Evolutionary conservation across 441 rosid species (phyloP).

Genomic region (Geranium incanum): DNA sequence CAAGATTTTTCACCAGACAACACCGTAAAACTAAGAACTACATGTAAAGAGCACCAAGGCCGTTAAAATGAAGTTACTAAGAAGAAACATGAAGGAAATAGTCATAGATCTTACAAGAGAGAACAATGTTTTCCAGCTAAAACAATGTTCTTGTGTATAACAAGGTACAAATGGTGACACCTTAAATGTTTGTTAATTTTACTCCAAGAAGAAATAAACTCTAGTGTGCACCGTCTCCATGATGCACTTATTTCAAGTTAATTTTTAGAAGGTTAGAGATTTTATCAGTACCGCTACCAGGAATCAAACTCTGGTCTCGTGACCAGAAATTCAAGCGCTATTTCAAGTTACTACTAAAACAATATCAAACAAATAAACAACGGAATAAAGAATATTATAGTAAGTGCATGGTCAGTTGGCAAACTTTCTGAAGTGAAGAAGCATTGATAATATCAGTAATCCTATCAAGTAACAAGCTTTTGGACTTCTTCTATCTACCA

Average conservation of each 20-base stretch:
- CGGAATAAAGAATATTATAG: background rate
- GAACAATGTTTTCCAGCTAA: background rate
- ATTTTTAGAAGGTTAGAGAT: too few species aligned
- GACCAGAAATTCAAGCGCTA: too few species aligned
- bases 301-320: too few species aligned
- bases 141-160: background rate
- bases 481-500: conserved; percentile 54
- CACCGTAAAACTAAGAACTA: background rate
- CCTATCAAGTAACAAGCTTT: conserved; percentile 48
- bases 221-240: background rate
- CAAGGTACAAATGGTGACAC: background rate
- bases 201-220: background rate
- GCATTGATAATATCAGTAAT: conserved; percentile 44
- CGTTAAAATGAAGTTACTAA: background rate
- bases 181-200: background rate
- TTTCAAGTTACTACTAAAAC: background rate
- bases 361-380: background rate
- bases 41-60: background rate
- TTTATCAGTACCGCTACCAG: too few species aligned
- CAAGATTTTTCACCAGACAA: background rate
- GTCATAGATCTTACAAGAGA: background rate
- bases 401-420: background rate
- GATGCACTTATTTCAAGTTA: background rate
- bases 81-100: background rate
- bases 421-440: conserved; percentile 47